Evolutionary conservation across 495 filamentous ascomycete species (phyloP), one percentile per base, ranked within the genome.

Genomic region (Podospora tetraspora): DNA sequence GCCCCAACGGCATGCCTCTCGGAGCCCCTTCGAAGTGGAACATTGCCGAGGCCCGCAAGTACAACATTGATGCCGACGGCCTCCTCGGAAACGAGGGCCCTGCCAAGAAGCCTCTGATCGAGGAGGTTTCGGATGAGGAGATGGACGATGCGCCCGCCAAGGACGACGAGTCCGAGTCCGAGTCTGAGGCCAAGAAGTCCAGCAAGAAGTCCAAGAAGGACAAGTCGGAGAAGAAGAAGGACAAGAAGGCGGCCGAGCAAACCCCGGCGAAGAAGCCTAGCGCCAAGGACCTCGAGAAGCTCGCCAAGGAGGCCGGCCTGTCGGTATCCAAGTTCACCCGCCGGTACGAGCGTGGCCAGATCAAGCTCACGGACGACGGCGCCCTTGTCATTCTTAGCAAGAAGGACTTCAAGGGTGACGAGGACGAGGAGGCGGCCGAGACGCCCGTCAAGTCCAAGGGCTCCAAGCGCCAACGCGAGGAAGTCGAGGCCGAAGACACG

Each of bases 31-130:
- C 87, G 67, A 97, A 97, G 79, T 97, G 92, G 84, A 91, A 95
- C 68, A 80, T 97, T 72, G 96, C 94, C 79, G 92, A 97, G 74
- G 90, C 91, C n/a, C 86, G 93, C 73, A 96, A 94, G 79, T 99
- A 99, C 83, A 98, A 98, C 78, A 82, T 88, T 29, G 95, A 97
- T 79, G 95, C 92, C 61, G 95, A 99, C 80, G 93, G 94, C 23
- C 75, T 97, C 60, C 82, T 85, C 63, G 86, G 86, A 9, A 89
- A 94, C 72, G 91, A 91, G 69, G 83, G 84, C 22, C 83, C 88
- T 57, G 84, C 88, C 23, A 84, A 84, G 78, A 81, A 82, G 75
- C 81, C 84, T 57, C 76, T 84, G 59, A 84, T 88, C 69, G 77
- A 86, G 69, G 80, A 83, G 73, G 79, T 82, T 73, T 85, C 86